Evolutionary conservation across 2,329 filamentous ascomycete genomes (phyloP).

Genomic region (Cercospora sp.): DNA sequence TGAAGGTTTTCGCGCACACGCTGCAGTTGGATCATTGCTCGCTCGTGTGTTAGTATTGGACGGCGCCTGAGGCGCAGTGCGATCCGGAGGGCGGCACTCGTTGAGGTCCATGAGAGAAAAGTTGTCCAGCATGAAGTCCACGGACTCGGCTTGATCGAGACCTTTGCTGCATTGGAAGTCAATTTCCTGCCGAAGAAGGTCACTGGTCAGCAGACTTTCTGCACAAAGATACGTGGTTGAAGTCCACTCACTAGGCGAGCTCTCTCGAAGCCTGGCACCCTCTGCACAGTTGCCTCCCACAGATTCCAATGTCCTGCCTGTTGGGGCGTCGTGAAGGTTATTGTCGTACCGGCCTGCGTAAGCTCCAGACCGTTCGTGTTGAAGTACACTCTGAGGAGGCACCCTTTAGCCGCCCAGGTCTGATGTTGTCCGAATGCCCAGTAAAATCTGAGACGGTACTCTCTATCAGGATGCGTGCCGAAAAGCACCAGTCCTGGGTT

Average conservation of each 20-base stretch:
- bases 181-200: background rate
- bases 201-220: background rate
- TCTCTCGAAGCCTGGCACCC: conserved; percentile 1
- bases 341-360: background rate
- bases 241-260: background rate
- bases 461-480: background rate
- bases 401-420: background rate
- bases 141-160: background rate
- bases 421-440: background rate
- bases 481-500: background rate
- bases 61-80: background rate
- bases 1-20: background rate
- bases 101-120: background rate
- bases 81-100: background rate
- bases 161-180: background rate
- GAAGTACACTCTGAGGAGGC: background rate
- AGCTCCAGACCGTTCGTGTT: background rate
- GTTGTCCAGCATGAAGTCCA: conserved; percentile 5
- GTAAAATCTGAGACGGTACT: background rate
- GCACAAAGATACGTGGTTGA: background rate
- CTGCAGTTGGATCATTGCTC: background rate
- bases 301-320: background rate
- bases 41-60: background rate
- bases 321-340: background rate
- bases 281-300: conserved; percentile 2